phyloP scores from a whole-genome alignment of 140 eudicot species.

The Senecio squalidus region DNA sequence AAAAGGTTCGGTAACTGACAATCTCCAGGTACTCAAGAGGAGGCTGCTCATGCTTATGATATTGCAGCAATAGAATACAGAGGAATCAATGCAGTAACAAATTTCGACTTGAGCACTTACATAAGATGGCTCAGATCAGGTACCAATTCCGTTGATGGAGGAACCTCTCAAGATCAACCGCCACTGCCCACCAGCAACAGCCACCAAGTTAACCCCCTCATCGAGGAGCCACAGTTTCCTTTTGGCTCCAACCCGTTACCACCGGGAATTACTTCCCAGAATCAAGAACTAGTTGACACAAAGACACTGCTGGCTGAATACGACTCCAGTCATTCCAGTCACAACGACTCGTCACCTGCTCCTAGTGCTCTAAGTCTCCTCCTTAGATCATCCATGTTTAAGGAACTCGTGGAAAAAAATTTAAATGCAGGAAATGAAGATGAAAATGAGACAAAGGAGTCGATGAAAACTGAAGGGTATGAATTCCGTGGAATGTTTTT shows the following conservation, averaged over 20 bases:
- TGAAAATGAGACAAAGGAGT: conserved; percentile 24
- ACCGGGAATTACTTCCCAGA: conserved; percentile 24
- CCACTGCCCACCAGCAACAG: conserved; percentile 12
- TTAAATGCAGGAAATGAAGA: conserved; percentile 28
- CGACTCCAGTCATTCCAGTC: conserved; percentile 16
- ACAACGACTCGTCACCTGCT: conserved; percentile 36
- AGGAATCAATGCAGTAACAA: conserved; percentile 80
- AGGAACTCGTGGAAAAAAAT: conserved; percentile 60
- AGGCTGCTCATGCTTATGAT: conserved; percentile 79
- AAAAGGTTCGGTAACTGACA: background rate
- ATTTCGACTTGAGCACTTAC: conserved; percentile 70
- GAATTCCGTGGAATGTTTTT: conserved; percentile 41
- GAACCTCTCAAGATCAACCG: conserved; percentile 27
- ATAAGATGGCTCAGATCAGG: conserved; percentile 57
- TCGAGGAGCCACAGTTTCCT: conserved; percentile 32
- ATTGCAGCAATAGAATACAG: conserved; percentile 79
- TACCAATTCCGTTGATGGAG: conserved; percentile 21
- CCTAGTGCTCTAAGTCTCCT: conserved; percentile 67
- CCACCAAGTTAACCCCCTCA: conserved; percentile 18
- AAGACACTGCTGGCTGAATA: conserved; percentile 38
- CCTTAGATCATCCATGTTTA: conserved; percentile 68
- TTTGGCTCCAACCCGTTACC: conserved; percentile 26
- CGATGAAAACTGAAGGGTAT: conserved; percentile 27
- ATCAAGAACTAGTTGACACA: conserved; percentile 37
- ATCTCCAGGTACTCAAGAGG: conserved; percentile 72